A percentile compares a stretch with the other conserved stretches of the same genome.
These are phyloP conservation scores for Fusarium siculi DNA, from an alignment of 2,329 filamentous ascomycete species.

Conservation along the genomic window DNA sequence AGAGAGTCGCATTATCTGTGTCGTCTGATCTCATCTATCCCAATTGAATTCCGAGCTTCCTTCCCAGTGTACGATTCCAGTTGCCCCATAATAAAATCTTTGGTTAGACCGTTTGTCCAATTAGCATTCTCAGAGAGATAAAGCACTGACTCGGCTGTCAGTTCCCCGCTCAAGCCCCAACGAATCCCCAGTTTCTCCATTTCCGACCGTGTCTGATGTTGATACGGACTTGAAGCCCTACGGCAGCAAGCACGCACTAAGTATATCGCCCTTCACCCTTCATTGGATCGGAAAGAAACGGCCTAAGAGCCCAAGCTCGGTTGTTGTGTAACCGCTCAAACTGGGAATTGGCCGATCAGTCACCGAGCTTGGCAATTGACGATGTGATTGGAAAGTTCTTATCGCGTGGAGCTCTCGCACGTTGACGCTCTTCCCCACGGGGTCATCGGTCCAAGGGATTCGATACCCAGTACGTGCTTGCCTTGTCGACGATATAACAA, in stretches of 20 bases:
- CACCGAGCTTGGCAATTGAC: neutral
- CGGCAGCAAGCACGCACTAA: neutral
- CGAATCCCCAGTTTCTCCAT: too few species aligned
- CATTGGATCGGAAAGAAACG: neutral
- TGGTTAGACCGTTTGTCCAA: accelerated
- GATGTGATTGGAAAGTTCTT: neutral
- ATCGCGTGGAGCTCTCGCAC: neutral
- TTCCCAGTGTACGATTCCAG: neutral
- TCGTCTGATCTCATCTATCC: neutral
- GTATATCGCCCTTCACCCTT: neutral
- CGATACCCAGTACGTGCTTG: neutral
- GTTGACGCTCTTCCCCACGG: neutral
- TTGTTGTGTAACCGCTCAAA: neutral
- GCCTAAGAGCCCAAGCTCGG: neutral
- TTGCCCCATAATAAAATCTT: neutral
- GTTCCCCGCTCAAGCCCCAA: neutral
- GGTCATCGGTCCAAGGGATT: neutral
- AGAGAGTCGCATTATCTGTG: too few species aligned
- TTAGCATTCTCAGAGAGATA: neutral
- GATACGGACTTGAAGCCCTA: neutral
- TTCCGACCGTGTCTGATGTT: too few species aligned
- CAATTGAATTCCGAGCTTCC: neutral
- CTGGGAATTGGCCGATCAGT: neutral
- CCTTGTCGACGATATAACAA: neutral
- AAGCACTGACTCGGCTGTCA: neutral